Conservation (phyloP, 1,284 basidiomycete genomes). For the Ustilago tritici region DNA sequence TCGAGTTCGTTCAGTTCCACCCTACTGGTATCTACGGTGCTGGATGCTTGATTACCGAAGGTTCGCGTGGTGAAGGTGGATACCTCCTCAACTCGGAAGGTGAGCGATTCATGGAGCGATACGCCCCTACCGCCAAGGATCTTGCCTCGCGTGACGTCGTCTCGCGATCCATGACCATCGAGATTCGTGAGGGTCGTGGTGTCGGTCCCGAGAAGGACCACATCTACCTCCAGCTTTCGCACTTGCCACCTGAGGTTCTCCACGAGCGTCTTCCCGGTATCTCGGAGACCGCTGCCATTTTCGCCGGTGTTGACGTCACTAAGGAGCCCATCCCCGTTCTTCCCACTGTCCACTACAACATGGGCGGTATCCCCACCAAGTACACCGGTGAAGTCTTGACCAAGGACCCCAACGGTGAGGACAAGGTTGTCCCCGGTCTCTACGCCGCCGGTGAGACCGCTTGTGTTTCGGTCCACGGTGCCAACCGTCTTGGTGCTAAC, state of each 20-base stretch:
- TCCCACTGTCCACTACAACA: constrained; percentile 71
- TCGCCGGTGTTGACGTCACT: constrained; percentile 98
- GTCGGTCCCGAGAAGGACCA: constrained; percentile 99
- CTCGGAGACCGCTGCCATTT: constrained; percentile 99
- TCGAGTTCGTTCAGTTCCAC: constrained; percentile 99
- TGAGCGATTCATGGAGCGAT: constrained; percentile 99
- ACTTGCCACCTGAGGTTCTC: constrained; percentile 93
- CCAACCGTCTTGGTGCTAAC: constrained; percentile 99
- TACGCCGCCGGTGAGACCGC: constrained; percentile 99
- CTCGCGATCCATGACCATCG: constrained; percentile 98
- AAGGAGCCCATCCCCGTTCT: constrained; percentile 87
- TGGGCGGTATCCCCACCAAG: constrained; percentile 99
- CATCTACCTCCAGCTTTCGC: constrained; percentile 95
- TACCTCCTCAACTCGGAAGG: constrained; percentile 98
- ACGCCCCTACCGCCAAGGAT: constrained; percentile 99
- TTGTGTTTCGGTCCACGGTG: constrained; percentile 98
- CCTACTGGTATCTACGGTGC: constrained; percentile 99
- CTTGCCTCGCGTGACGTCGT: constrained; percentile 99
- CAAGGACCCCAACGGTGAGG: constrained; percentile 76
- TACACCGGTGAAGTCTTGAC: constrained; percentile 97
- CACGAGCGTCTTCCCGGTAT: constrained; percentile 99
- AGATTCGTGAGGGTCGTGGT: constrained; percentile 98
- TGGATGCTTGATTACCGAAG: constrained; percentile 98
- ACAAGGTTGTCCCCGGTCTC: constrained; percentile 93
- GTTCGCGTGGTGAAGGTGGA: constrained; percentile 98